Conservation (phyloP, 1,284 basidiomycete genomes). For the Meira nashicola region DNA sequence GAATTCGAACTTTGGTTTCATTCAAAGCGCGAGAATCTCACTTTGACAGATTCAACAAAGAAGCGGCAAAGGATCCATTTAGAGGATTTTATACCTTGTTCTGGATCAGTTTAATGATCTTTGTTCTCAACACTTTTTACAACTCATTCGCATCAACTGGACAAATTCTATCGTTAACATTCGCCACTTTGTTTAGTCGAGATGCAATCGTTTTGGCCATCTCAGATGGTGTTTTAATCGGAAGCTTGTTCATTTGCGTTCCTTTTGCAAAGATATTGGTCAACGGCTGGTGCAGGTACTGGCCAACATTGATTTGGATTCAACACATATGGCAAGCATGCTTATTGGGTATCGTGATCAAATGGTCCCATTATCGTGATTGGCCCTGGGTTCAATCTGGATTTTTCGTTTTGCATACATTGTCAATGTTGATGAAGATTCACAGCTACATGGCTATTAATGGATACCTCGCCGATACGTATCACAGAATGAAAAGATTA, state of each 20-base stretch:
- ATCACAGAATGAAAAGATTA: conserved; percentile 22
- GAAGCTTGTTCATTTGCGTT: conserved; percentile 69
- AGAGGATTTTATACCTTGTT: conserved; percentile 51
- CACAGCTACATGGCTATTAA: conserved; percentile 91
- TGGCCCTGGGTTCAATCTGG: conserved; percentile 99
- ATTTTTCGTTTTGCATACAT: conserved; percentile 83
- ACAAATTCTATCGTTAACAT: conserved; percentile 69
- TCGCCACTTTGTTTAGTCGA: conserved; percentile 80
- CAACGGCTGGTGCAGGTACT: conserved; percentile 58
- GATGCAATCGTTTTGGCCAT: conserved; percentile 78
- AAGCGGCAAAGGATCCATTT: conserved; percentile 25
- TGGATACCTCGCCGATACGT: conserved; percentile 66
- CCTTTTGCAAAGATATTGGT: conserved; percentile 61
- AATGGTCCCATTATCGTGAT: conserved; percentile 58
- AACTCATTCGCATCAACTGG: conserved; percentile 58
- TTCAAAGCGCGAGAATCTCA: conserved; percentile 33
- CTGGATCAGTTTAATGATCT: conserved; percentile 46
- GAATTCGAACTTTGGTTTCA: conserved; percentile 40
- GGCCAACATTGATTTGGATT: conserved; percentile 23
- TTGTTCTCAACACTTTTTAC: conserved; percentile 45
- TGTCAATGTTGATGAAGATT: conserved; percentile 91
- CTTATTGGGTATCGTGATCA: conserved; percentile 38
- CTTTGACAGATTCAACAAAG: conserved; percentile 42
- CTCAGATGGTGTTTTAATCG: conserved; percentile 75
- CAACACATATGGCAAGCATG: conserved; percentile 41